Conservation (phyloP, 2,329 filamentous ascomycete genomes). For the Trichoderma hamatum region DNA sequence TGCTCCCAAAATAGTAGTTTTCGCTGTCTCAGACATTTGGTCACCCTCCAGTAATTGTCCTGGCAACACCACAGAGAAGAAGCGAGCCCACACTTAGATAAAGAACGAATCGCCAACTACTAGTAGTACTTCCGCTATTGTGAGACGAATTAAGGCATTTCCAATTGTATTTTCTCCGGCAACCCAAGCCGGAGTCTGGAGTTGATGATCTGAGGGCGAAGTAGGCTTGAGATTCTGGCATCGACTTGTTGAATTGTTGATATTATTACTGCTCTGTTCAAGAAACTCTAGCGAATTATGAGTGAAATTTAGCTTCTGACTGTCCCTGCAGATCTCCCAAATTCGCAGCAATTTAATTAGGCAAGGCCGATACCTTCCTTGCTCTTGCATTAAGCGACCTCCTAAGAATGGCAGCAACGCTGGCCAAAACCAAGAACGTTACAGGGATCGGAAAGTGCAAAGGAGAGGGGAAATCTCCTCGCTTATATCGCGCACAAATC, state of each 20-base stretch:
- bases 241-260: not conserved
- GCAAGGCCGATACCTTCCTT: not conserved
- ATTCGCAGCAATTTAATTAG: not conserved
- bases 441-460: constrained; percentile 14
- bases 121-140: not conserved
- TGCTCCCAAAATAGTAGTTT: not conserved
- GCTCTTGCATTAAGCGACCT: not conserved
- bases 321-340: constrained; percentile 17
- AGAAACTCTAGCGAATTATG: not conserved
- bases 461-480: not conserved
- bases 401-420: constrained; percentile 4
- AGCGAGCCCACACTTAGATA: not conserved
- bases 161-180: not conserved
- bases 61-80: not conserved
- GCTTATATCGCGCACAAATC: not conserved
- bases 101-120: not conserved
- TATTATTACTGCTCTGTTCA: not conserved
- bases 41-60: not conserved
- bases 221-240: not conserved
- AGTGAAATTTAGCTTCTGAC: constrained; percentile 16
- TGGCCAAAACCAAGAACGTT: not conserved
- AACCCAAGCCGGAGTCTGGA: not conserved
- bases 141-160: not conserved
- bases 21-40: not conserved
- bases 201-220: not conserved